Base-by-base conservation (phyloP, 1,284 basidiomycete species). In the Sporisorium scitamineum region DNA sequence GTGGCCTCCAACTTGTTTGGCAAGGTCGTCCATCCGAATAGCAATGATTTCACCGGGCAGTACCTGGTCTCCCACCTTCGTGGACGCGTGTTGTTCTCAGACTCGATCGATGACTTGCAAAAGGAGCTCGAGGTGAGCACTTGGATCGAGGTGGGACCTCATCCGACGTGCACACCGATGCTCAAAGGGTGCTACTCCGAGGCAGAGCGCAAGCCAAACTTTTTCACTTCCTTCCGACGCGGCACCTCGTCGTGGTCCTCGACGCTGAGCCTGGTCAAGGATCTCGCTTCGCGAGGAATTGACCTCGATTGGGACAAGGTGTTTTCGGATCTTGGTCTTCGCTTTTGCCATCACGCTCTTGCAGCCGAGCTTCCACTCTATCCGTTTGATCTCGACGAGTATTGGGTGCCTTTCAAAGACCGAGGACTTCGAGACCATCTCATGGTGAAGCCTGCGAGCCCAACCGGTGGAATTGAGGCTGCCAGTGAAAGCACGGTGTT, bases 61-160 rank as follows among this genome's bases (percentile, higher is more conserved):
- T 77, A 71, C 42, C 65, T 77, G 7, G 62, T 77, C 5, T 45
- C 24, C 20, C 75, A 80, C 26, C 37, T 70, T 13, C 68, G 71
- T 11, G 54, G 68, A 29, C 66, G 62, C 1, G 77, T 79, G 3
- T 54, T 62, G 20, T 79, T 79, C 50, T 56, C 62, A 26, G 66
- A 72, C 6, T 61, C 64, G 18, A 60, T 79, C 41, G 20, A 16
- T 1, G 70, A 69, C 44, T 47, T 68, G 26, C 62, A 68, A 29
- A 18, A 26, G 26, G 54, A 70, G 41, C 24, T 54, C 2, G 5
- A 53, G 2, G 50, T 69, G 11, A 44, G 71, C 27, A 29, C 29
- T 8, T 75, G 76, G 71, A 58, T 78, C 53, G 76, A 78, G 41
- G 18, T 75, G 18, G 76, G 76, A 9, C 71, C 76, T 41, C 76